Evolutionary conservation across 2,329 filamentous ascomycete species (phyloP).

Genomic region (Orbilia javanica): DNA sequence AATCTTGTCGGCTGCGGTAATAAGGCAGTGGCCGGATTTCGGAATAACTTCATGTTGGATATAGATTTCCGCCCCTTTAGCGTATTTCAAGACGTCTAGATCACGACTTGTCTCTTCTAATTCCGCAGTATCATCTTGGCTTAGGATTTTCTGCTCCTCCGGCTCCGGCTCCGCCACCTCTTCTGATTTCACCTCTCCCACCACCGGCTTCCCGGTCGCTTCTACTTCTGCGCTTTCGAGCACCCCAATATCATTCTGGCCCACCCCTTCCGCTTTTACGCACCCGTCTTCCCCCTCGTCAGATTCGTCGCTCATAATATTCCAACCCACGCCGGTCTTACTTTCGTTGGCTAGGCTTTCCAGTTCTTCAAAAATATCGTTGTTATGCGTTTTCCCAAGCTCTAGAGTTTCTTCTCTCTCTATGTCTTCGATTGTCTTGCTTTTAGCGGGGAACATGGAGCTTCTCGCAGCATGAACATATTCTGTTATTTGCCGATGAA

Average conservation of each 20-base stretch:
- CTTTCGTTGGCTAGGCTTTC: background rate
- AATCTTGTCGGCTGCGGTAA: conserved; percentile 21
- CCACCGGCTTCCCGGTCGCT: no score
- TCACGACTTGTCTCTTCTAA: background rate
- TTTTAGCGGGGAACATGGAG: conserved; percentile 36
- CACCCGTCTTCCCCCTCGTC: background rate
- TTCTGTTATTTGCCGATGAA: conserved; percentile 27
- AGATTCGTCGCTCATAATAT: background rate
- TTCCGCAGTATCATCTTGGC: background rate
- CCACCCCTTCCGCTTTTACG: background rate
- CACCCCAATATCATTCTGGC: background rate
- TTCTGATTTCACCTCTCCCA: no score
- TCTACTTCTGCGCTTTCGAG: no score
- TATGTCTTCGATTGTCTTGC: conserved; percentile 7
- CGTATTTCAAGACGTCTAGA: background rate
- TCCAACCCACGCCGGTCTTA: background rate
- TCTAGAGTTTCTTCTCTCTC: conserved; percentile 29
- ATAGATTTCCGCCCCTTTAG: conserved; percentile 9
- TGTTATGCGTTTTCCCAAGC: conserved; percentile 16
- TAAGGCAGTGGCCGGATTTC: conserved; percentile 36
- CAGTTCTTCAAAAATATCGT: background rate
- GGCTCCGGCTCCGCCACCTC: background rate
- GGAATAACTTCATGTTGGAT: conserved; percentile 31
- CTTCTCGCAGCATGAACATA: conserved; percentile 33
- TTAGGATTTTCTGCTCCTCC: background rate